A percentile compares a stretch with the other conserved stretches of the same genome.
Conservation (phyloP, 257 asterid genomes). For the Solanum habrochaites region DNA sequence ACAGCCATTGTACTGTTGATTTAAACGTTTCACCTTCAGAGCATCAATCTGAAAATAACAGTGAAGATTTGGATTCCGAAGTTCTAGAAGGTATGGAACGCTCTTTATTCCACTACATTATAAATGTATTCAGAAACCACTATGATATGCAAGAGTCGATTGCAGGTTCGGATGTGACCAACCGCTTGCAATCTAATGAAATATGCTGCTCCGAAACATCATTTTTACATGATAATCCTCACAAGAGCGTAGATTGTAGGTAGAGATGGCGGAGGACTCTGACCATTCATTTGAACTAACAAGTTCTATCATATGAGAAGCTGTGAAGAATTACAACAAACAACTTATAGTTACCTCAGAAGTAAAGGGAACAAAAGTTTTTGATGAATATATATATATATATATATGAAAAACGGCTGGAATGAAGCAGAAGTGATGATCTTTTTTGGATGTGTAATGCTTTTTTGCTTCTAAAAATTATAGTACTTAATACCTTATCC, state of each 20-base stretch:
- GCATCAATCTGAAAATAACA: slow-evolving; percentile 15
- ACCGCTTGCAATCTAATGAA: slow-evolving; percentile 16
- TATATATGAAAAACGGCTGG: neutral
- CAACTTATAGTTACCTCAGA: neutral
- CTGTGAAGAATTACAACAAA: neutral
- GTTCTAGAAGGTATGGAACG: slow-evolving; percentile 31
- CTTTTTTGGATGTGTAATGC: neutral
- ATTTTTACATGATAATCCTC: slow-evolving; percentile 35
- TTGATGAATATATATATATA: neutral
- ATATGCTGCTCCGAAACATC: slow-evolving; percentile 24
- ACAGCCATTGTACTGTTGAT: slow-evolving; percentile 6
- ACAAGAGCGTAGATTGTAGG: slow-evolving; percentile 37
- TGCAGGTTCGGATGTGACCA: slow-evolving; percentile 33
- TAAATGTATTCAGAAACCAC: neutral
- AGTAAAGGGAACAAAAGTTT: neutral
- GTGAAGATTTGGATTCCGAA: slow-evolving; percentile 25
- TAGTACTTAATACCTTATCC: neutral
- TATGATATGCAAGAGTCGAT: neutral
- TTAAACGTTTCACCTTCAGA: slow-evolving; percentile 4
- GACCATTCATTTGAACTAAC: neutral
- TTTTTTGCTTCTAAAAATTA: neutral
- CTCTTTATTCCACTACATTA: neutral
- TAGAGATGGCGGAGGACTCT: slow-evolving; percentile 16
- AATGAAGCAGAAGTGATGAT: neutral
- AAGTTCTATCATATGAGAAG: neutral